These are phyloP conservation scores for Aspergillus kassunensis DNA, from an alignment of 495 filamentous ascomycete genomes.

Conservation along the genomic window DNA sequence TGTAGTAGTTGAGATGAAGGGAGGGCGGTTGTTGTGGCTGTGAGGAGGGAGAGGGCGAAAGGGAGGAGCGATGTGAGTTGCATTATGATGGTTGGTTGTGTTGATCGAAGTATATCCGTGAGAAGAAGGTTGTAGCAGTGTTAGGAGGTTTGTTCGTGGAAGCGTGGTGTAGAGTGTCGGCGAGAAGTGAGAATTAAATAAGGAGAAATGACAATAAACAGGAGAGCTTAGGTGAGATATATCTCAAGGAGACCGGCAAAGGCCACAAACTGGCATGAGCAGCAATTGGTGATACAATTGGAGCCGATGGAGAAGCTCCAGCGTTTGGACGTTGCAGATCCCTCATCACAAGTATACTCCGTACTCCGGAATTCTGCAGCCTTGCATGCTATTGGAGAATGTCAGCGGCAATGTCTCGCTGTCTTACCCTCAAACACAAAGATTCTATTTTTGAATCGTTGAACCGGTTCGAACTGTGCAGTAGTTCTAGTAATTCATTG, in stretches of 20 bases:
- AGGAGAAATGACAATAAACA: neutral
- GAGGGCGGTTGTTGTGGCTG: conserved; percentile 16
- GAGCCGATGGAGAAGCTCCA: neutral
- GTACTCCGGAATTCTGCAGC: too few relatives aligned
- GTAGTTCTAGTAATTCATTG: neutral
- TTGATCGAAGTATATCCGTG: neutral
- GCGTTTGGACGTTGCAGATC: conserved; percentile 4
- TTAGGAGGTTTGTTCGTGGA: too few relatives aligned
- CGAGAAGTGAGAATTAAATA: too few relatives aligned
- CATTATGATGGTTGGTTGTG: conserved; percentile 23
- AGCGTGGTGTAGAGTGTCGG: too few relatives aligned
- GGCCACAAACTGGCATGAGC: neutral
- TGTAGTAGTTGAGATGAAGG: conserved; percentile 21
- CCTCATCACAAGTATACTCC: neutral
- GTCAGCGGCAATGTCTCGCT: too few relatives aligned
- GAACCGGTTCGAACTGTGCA: neutral
- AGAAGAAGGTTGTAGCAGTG: neutral
- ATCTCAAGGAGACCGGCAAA: neutral
- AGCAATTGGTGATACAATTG: neutral
- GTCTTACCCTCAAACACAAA: too few relatives aligned
- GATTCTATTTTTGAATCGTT: neutral
- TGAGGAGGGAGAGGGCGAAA: conserved; percentile 28
- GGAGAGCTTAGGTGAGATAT: neutral
- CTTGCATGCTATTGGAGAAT: too few relatives aligned
- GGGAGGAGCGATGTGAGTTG: conserved; percentile 29